Conservation (phyloP, 139 green algal species). For the Chlorella sp. region DNA sequence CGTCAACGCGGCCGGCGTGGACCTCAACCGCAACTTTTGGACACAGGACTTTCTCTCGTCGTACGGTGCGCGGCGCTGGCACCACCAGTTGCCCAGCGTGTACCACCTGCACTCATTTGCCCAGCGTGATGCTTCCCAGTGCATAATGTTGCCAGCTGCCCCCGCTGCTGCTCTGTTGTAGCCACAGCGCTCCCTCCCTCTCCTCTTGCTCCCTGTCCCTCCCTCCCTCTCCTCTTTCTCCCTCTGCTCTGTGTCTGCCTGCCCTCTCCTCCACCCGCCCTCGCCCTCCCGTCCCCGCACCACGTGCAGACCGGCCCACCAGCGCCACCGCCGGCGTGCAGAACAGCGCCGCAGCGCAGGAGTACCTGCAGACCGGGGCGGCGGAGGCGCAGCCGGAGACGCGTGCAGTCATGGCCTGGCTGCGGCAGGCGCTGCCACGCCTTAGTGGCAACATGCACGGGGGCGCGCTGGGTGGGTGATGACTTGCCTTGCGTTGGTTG, state of each 20-base stretch:
- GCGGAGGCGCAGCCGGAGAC: background rate
- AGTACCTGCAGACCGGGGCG: background rate
- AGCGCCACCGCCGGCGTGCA: background rate
- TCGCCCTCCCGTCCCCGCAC: background rate
- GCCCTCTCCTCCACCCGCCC: no score
- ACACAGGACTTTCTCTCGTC: slow-evolving; percentile 4
- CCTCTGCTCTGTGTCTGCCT: no score
- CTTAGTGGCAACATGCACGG: background rate
- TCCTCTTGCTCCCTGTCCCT: no score
- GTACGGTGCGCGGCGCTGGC: no score
- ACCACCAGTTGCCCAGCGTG: no score
- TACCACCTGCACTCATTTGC: no score
- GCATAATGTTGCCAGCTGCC: no score
- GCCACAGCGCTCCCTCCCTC: no score
- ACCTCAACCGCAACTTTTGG: slow-evolving; percentile 31
- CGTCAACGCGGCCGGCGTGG: slow-evolving; percentile 9
- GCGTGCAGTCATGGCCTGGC: background rate
- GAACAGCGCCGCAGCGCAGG: background rate
- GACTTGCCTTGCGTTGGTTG: no score
- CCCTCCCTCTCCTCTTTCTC: no score
- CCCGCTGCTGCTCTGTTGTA: no score
- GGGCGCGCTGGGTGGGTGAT: background rate
- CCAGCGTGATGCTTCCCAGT: no score
- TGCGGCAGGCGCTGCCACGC: background rate
- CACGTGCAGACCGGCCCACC: background rate